Base-by-base conservation (phyloP, 805 yeast species). In the Saccharomycopsis fibuligera region DNA sequence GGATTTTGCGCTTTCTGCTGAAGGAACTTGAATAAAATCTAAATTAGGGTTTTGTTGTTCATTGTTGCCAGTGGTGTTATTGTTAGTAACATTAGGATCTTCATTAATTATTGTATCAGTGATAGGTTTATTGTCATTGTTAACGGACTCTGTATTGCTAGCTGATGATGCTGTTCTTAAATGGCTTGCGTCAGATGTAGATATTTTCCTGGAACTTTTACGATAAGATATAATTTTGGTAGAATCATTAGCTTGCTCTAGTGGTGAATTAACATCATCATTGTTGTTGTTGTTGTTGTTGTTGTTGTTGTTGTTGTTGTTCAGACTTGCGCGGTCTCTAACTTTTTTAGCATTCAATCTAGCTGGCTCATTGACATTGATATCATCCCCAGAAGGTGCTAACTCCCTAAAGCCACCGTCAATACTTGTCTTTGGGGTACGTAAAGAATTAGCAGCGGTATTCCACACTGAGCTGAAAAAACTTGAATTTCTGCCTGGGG, bases 191-290 rank as follows among this genome's bases (percentile, higher is more conserved):
- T 29, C 38, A 19, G 51, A 43, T 22, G 35, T 48, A 12, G 54
- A 49, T 14, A 52, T 47, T 23, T 52, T 52, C 16, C 50, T 33
- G 3, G 53, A 49, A 23, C 45, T 44, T 24, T 46, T 52, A 24
- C 55, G 17, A 29, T 52, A 52, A 8, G 53, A 49, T 14, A 52
- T 52, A n/a, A 52, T 52, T 17, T 41, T 45, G 10, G 51, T 41
- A 2, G 45, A 22, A 17, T 37, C 54, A 16, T 48, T 36, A 5
- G 33, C 29, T 5, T 30, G 16, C 9, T 21, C 30, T 2, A 30
- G 21, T 5, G 35, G 27, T n/a, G n/a, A n/a, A n/a, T n/a, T n/a
- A n/a, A n/a, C n/a, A n/a, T n/a, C n/a, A n/a, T n/a, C n/a, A n/a
- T 17, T 35, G 10, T 8, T 17, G 16, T n/a, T 35, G n/a, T n/a